Base-by-base conservation (phyloP, 1,284 basidiomycete genomes). In the Cryptococcus maquisensis region DNA sequence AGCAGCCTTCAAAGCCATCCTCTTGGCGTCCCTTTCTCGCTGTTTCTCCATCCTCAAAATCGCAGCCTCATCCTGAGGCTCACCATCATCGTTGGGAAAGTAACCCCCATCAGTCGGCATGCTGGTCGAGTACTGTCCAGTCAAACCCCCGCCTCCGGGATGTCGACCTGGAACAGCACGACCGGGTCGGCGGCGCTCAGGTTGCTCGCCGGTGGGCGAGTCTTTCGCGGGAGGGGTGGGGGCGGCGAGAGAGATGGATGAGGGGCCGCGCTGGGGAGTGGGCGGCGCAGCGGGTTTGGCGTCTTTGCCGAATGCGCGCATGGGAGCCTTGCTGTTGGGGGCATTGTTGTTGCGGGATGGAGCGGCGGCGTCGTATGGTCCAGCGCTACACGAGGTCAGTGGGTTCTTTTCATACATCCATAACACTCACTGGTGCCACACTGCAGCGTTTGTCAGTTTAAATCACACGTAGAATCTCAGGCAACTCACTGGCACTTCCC, bases 321-420 rank as follows among this genome's bases (percentile, higher is more conserved):
- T 75, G 9, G 75, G 75, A 2, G 72, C 74, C 56, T 69, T 67
- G 35, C 52, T 61, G 16, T 28, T 40, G 0, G 68, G 70, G 40
- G 60, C 61, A 62, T 72, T 68, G 43, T 59, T 36, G 62, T 77
- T 77, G 42, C 75, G 69, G 10, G 72, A 73, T 8, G 75, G 75
- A 1, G 75, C 75, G 21, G 75, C 75, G 9, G 75, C 75, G 47
- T 77, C 75, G 50, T 77, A 77, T 15, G 75, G 75, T 20, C 75
- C 75, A 26, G 73, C 63, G 54, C 43, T 44, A 44, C 20, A 24
- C 16, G 16, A 24, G 20, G 15, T 44, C 23, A 44, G 43, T 21
- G 10, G n/a, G 23, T 20, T 13, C 20, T 49, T 7, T 49, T 39
- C 35, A 21, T 7, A 16, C 13, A 35, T 21, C 18, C 32, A 24